These are phyloP conservation scores for Cryptosporidium viatorum DNA, from an alignment of 169 alveolate species.

Conservation along the genomic window DNA sequence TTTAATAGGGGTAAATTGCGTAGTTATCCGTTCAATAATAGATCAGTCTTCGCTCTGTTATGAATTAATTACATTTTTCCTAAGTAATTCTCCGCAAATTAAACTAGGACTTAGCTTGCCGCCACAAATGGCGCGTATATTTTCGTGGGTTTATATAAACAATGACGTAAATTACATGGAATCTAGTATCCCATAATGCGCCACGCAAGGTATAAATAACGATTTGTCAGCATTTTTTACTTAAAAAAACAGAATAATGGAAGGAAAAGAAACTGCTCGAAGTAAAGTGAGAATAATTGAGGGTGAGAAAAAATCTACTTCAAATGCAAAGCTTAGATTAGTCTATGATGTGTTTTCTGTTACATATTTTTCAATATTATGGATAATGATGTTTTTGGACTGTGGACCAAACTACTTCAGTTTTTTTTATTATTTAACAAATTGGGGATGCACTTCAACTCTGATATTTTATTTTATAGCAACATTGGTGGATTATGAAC, in stretches of 20 bases:
- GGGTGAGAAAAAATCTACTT: background rate
- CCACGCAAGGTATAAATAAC: background rate
- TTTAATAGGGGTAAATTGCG: background rate
- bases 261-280: background rate
- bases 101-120: background rate
- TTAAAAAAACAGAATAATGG: background rate
- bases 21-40: background rate
- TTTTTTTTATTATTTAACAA: constrained; percentile 64
- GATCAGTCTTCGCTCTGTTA: background rate
- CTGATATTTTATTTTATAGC: constrained; percentile 40
- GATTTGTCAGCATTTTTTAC: constrained; percentile 6
- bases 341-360: constrained; percentile 24
- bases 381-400: constrained; percentile 67
- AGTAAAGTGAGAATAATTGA: constrained; percentile 18
- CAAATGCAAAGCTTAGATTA: constrained; percentile 45
- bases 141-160: background rate
- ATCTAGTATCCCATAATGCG: constrained; percentile 28
- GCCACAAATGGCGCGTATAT: background rate
- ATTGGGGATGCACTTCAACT: constrained; percentile 71
- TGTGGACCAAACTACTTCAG: constrained; percentile 73
- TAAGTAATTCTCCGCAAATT: background rate
- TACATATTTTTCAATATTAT: constrained; percentile 12
- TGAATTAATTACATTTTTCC: background rate
- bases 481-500: constrained; percentile 48
- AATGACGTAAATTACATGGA: constrained; percentile 21